These are phyloP conservation scores for Aspergillus asperescens DNA, from an alignment of 495 filamentous ascomycete genomes.

Conservation along the genomic window DNA sequence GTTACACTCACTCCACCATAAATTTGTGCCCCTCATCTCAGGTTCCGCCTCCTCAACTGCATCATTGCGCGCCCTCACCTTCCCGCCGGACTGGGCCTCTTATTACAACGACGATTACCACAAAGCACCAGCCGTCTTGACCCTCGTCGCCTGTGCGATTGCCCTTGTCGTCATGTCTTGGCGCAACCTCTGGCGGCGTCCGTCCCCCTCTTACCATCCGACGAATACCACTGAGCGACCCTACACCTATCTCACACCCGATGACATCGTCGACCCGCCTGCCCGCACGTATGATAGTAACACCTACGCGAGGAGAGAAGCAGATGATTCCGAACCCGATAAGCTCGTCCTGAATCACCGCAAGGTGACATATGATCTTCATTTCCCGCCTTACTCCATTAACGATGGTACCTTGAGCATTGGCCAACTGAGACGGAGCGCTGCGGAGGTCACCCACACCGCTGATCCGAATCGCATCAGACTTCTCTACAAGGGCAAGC, in stretches of 20 bases:
- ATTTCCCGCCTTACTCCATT: slow-evolving; percentile 79
- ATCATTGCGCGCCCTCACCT: slow-evolving; percentile 4
- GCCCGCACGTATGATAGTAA: slow-evolving; percentile 18
- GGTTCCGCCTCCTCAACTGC: slow-evolving; percentile 19
- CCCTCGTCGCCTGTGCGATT: slow-evolving; percentile 44
- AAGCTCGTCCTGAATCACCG: slow-evolving; percentile 70
- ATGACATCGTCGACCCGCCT: slow-evolving; percentile 51
- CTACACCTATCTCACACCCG: slow-evolving; percentile 74
- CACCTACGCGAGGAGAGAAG: slow-evolving; percentile 23
- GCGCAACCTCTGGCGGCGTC: slow-evolving; percentile 49
- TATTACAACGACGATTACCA: slow-evolving; percentile 28
- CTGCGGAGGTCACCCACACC: slow-evolving; percentile 57
- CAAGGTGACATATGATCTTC: slow-evolving; percentile 63
- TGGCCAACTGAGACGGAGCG: slow-evolving; percentile 58
- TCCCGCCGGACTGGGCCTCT: slow-evolving; percentile 3
- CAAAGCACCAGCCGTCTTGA: slow-evolving; percentile 34
- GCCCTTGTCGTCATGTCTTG: slow-evolving; percentile 57
- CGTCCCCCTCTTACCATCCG: slow-evolving; percentile 44
- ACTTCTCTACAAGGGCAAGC: slow-evolving; percentile 77
- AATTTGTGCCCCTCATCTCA: slow-evolving; percentile 25
- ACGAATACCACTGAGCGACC: slow-evolving; percentile 52
- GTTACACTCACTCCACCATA: slow-evolving; percentile 10
- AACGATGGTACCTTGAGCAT: slow-evolving; percentile 68
- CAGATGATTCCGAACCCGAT: slow-evolving; percentile 59
- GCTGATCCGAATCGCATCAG: slow-evolving; percentile 58